Base-by-base conservation (phyloP, 2,329 filamentous ascomycete genomes). In the Aspergillus vadensis region DNA sequence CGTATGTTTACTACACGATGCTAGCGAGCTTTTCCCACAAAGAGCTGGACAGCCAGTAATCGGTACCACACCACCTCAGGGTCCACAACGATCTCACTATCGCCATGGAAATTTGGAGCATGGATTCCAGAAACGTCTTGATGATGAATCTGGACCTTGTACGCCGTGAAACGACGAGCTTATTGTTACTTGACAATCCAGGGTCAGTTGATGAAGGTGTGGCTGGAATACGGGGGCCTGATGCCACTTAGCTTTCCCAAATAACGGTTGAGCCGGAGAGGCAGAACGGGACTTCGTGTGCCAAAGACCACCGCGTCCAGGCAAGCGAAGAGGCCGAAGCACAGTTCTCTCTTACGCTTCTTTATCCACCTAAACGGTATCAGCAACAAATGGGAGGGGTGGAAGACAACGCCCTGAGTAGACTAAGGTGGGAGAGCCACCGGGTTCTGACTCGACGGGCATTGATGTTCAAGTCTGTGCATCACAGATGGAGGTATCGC, bases 371-470 rank as follows among this genome's bases (percentile, higher is more conserved):
- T 61, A 65, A 48, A 43, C 59, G 56, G 60, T 32, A 23, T 17
- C 48, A 27, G 61, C 32, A 44, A 58, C 59, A 57, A 64, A 67
- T 64, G 48, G 59, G 59, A 47, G 36, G n/a, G 19, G 12, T 39
- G 49, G 49, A 19, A 23, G 17, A 10, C 32, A 55, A 19, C 27
- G 39, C 25, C 21, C 30, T 53, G 19, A n/a, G 19, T 23, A 39
- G 39, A 53, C 32, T 23, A 59, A 58, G 38, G 47, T 47, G 86
- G 60, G 55, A 43, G 58, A 60, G 57, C 43, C 38, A 30, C 21
- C 57, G 38, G 54, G 48, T 57, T 51, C 43, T 62, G 54, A 60
- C 54, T 55, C 55, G 54, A 55, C 38, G 36, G 43, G 41, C 27
- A 30, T 53, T 19, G 49, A 58, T 55, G 57, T 49, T 63, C 56